Conservation (phyloP, 768 basidiomycete genomes). For the Leccinum longicurvipes region DNA sequence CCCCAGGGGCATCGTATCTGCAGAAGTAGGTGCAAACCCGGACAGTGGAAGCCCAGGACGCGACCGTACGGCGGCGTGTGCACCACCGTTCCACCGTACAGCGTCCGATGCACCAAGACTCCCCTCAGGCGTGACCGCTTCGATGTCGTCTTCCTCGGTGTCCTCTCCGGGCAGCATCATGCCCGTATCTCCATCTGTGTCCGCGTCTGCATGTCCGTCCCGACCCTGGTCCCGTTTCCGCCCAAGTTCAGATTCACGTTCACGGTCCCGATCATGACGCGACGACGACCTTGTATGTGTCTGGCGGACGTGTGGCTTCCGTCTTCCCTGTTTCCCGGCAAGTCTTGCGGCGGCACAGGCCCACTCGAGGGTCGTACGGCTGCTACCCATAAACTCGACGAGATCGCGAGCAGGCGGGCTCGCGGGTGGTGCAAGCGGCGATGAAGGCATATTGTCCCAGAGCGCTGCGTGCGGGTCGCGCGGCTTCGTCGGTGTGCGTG, state of each 20-base stretch:
- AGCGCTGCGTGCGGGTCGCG: conserved; percentile 26
- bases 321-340: conserved; percentile 40
- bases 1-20: neutral
- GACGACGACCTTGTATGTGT: neutral
- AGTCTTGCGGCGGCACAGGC: conserved; percentile 44
- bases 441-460: conserved; percentile 36
- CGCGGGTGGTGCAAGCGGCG: conserved; percentile 42
- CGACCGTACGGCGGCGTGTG: neutral
- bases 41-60: neutral
- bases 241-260: too few species aligned
- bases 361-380: conserved; percentile 27
- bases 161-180: conserved; percentile 33
- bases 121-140: conserved; percentile 62
- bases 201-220: neutral
- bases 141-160: conserved; percentile 63
- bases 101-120: conserved; percentile 44
- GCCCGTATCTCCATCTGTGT: neutral
- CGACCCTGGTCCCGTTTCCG: neutral
- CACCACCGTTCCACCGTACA: conserved; percentile 31
- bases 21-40: neutral
- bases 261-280: conserved; percentile 18
- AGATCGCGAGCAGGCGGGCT: conserved; percentile 33
- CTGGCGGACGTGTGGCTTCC: conserved; percentile 1
- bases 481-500: conserved; percentile 30
- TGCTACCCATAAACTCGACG: conserved; percentile 27